phyloP scores from a whole-genome alignment of 768 basidiomycete genomes.

The Xerocomellus chrysenteron region DNA sequence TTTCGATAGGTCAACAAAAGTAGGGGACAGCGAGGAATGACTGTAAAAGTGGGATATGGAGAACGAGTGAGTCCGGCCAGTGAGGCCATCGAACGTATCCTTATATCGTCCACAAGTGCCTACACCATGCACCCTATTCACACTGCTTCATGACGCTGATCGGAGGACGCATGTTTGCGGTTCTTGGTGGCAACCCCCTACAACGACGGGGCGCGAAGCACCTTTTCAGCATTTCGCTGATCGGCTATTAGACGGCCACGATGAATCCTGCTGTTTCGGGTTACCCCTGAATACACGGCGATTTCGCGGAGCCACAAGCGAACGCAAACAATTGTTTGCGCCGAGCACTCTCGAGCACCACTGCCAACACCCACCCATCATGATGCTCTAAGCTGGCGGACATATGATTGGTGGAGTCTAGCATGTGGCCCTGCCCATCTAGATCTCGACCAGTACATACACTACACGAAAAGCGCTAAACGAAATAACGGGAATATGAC shows the following conservation, averaged over 20 bases:
- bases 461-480: constrained; percentile 5
- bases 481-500: constrained; percentile 3
- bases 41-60: background rate
- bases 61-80: background rate
- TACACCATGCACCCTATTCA: constrained; percentile 14
- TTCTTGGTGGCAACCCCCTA: constrained; percentile 3
- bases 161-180: constrained; percentile 14
- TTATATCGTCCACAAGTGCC: constrained; percentile 18
- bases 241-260: constrained; percentile 28
- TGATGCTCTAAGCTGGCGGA: constrained; percentile 1
- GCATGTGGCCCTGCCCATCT: constrained; percentile 9
- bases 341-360: background rate
- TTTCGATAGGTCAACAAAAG: background rate
- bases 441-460: constrained; percentile 16
- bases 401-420: constrained; percentile 3
- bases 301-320: constrained; percentile 11
- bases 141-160: constrained; percentile 11
- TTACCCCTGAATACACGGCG: constrained; percentile 18
- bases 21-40: background rate
- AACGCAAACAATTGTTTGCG: background rate
- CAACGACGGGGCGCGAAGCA: constrained; percentile 8
- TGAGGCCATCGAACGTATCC: background rate
- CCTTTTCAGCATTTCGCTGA: constrained; percentile 24
- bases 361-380: constrained; percentile 1
- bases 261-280: constrained; percentile 21